Evolutionary conservation across 179 eudicot genomes (phyloP), one percentile per base, ranked within the genome.

Genomic region (Spergularia azorica): DNA sequence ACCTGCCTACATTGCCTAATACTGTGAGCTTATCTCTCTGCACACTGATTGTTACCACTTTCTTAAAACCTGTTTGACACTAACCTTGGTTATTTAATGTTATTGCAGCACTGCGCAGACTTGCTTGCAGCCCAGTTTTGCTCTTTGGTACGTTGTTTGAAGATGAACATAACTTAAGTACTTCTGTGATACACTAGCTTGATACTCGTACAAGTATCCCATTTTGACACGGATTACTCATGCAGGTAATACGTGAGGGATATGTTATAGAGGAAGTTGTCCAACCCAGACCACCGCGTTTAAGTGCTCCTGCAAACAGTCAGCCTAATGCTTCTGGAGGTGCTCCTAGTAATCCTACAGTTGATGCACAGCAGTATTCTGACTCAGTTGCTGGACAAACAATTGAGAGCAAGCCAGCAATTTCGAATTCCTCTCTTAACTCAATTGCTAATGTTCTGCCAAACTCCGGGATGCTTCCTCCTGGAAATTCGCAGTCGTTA

Each of bases 31-130:
- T 26, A 26, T 26, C 32, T 26, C 32, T 26, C 32, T 26, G 32
- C 32, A 26, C 32, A 26, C 32, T 26, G 32, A 26, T 26, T 26
- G 32, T 26, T 26, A 26, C 32, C 32, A 26, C 32, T 52, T 66
- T 48, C 56, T 63, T 32, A 10, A 52, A 32, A 0, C 71, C 56
- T 26, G 32, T 26, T 26, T 26, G 26, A 48, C 59, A 60, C 71
- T 81, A 41, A 81, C 78, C 51, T n/a, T 60, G 63, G 38, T 76
- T 70, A 26, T 26, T 63, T 3, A 3, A 63, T 68, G 70, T 74
- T 83, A 70, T 86, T 18, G 83, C 97, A 95, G 99, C 91, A 91
- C 77, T 72, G 77, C 76, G 99, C 97, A 1, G 99, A 95, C 82
- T 84, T 93, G 80, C 91, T 93, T 48, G 99, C 95, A 15, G 86